Evolutionary conservation across 192 early-diverging fungal genomes (phyloP).

Genomic region (Podila horticola): DNA sequence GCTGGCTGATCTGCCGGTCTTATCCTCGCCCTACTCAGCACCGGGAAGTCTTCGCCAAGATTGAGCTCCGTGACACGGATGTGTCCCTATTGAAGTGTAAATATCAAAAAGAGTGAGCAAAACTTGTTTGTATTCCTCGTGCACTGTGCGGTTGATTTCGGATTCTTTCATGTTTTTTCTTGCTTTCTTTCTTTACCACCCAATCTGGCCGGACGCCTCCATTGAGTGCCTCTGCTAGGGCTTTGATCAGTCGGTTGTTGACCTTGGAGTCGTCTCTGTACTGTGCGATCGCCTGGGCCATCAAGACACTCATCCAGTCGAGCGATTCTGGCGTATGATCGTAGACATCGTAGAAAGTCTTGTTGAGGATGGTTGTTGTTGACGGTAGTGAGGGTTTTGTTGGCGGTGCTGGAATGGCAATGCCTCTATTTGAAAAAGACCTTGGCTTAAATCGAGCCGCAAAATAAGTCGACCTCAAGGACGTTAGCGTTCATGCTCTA

Average conservation of each 20-base stretch:
- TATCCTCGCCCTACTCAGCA: slow-evolving; percentile 66
- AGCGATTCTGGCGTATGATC: slow-evolving; percentile 73
- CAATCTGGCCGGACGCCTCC: slow-evolving; percentile 73
- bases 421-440: slow-evolving; percentile 58
- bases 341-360: slow-evolving; percentile 65
- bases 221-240: slow-evolving; percentile 77
- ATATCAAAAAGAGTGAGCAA: slow-evolving; percentile 1
- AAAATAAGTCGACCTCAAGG: not conserved
- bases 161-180: not conserved
- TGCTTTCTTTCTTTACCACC: slow-evolving; percentile 62
- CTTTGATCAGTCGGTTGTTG: slow-evolving; percentile 68
- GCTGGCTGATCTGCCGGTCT: slow-evolving; percentile 59
- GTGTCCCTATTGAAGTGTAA: slow-evolving; percentile 54
- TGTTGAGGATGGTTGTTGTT: slow-evolving; percentile 62
- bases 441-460: slow-evolving; percentile 22
- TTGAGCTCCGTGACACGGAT: slow-evolving; percentile 67
- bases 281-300: slow-evolving; percentile 79
- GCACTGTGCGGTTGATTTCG: not conserved
- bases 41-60: slow-evolving; percentile 67
- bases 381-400: slow-evolving; percentile 67
- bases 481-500: not conserved
- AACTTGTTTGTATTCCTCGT: not conserved
- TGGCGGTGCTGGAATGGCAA: slow-evolving; percentile 58
- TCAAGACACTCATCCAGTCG: slow-evolving; percentile 87
- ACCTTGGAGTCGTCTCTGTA: slow-evolving; percentile 80